A percentile compares a stretch with the other conserved stretches of the same genome.
phyloP scores from a whole-genome alignment of 805 yeast species.

The Sungouiella blattae region DNA sequence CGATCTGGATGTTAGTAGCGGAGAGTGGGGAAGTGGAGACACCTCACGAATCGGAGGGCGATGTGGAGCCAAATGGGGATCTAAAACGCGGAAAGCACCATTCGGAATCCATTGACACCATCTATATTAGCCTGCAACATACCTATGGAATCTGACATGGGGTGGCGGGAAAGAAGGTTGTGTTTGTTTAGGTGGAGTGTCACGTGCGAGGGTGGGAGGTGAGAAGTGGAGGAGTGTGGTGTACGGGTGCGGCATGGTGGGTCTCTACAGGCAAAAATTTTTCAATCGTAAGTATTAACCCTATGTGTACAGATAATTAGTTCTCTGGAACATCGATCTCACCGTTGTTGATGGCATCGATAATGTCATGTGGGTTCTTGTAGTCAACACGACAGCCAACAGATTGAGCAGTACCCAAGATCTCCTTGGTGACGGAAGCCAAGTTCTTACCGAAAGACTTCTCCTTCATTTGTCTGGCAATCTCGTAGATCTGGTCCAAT shows the following conservation, averaged over 20 bases:
- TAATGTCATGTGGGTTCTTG: slow-evolving; percentile 98
- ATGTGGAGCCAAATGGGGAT: no score
- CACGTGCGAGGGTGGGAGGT: slow-evolving; percentile 4
- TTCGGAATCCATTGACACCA: no score
- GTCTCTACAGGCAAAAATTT: no score
- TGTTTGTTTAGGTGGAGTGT: slow-evolving; percentile 1
- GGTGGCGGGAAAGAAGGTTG: neutral
- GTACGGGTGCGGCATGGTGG: neutral
- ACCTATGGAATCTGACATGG: slow-evolving; percentile 52
- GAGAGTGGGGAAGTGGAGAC: neutral
- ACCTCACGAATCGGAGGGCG: no score
- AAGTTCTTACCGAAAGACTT: slow-evolving; percentile 97
- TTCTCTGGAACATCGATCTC: slow-evolving; percentile 90
- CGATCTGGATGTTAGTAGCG: slow-evolving; percentile 46
- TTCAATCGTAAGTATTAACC: slow-evolving; percentile 14
- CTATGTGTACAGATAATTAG: slow-evolving; percentile 45
- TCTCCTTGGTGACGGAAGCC: slow-evolving; percentile 96
- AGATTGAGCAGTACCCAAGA: slow-evolving; percentile 99
- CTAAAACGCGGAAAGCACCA: no score
- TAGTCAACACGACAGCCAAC: slow-evolving; percentile 99
- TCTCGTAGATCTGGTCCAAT: slow-evolving; percentile 91
- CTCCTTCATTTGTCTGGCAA: slow-evolving; percentile 96
- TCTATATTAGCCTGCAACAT: no score
- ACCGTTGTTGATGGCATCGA: slow-evolving; percentile 97
- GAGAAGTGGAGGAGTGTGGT: neutral